phyloP scores from a whole-genome alignment of 2,329 filamentous ascomycete genomes.

The Colletotrichum higginsianum region DNA sequence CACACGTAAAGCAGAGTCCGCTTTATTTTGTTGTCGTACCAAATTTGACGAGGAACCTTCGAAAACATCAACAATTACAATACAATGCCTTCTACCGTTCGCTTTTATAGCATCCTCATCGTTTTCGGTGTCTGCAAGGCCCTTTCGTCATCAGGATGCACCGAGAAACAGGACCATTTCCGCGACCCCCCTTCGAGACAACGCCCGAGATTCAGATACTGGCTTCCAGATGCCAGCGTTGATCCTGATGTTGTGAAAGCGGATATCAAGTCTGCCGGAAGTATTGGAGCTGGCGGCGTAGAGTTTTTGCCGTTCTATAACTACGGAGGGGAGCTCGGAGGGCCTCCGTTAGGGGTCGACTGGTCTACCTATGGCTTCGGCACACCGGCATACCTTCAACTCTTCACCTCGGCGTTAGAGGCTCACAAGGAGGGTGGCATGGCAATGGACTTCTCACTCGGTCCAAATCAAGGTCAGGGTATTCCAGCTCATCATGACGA shows the following conservation, averaged over 20 bases:
- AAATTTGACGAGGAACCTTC: too few species aligned
- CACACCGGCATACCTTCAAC: slow-evolving; percentile 46
- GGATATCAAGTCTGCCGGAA: slow-evolving; percentile 43
- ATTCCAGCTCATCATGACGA: slow-evolving; percentile 55
- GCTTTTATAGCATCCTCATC: too few species aligned
- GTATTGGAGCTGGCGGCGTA: slow-evolving; percentile 46
- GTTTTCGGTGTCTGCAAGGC: too few species aligned
- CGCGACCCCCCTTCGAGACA: neutral
- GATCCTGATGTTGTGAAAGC: slow-evolving; percentile 34
- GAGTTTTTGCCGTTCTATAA: slow-evolving; percentile 48
- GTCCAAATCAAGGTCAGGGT: slow-evolving; percentile 63
- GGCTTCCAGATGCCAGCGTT: slow-evolving; percentile 48
- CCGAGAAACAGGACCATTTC: too few species aligned
- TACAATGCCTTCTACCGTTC: too few species aligned
- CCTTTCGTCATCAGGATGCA: too few species aligned
- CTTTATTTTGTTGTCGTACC: too few species aligned
- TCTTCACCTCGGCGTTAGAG: slow-evolving; percentile 24
- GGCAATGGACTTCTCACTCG: slow-evolving; percentile 61
- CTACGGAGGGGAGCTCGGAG: slow-evolving; percentile 42
- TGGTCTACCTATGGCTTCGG: slow-evolving; percentile 59
- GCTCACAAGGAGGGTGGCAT: slow-evolving; percentile 50
- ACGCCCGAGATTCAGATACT: slow-evolving; percentile 46
- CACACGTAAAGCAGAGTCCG: too few species aligned
- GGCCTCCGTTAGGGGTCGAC: slow-evolving; percentile 44
- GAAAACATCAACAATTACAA: too few species aligned